Conservation (phyloP, 129 eudicot species). For the Chrysanthemum seticuspe region DNA sequence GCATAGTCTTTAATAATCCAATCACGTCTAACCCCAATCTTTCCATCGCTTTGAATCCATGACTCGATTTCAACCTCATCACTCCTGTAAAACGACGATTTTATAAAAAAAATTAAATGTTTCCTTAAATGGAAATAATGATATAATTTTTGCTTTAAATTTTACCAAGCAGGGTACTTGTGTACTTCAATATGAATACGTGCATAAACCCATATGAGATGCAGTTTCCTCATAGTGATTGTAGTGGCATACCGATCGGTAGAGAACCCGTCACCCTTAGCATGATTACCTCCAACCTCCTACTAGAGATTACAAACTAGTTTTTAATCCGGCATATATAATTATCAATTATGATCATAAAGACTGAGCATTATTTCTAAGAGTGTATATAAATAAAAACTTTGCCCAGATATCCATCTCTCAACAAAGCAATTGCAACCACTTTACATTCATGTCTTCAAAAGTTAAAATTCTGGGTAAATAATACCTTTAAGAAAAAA, state of each 20-base stretch:
- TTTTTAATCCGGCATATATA: no score
- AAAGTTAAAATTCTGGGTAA: no score
- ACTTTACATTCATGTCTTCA: no score
- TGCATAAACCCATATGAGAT: neutral
- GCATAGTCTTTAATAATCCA: slow-evolving; percentile 1
- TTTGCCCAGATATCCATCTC: no score
- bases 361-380: no score
- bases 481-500: no score
- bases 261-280: neutral
- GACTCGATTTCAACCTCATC: neutral
- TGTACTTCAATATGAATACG: neutral
- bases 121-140: neutral
- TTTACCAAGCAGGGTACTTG: slow-evolving; percentile 16
- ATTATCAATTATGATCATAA: no score
- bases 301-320: no score
- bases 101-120: neutral
- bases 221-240: slow-evolving; percentile 2
- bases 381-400: no score
- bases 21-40: neutral
- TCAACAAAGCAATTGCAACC: no score
- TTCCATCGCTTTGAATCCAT: neutral
- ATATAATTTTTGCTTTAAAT: neutral
- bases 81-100: neutral
- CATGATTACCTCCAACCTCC: slow-evolving; percentile 2
- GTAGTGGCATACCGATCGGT: neutral